Percentiles rank a stretch among this genome's conserved stretches.
phyloP scores from a whole-genome alignment of 371 early-diverging fungal species.

The Mucor circinelloides region DNA sequence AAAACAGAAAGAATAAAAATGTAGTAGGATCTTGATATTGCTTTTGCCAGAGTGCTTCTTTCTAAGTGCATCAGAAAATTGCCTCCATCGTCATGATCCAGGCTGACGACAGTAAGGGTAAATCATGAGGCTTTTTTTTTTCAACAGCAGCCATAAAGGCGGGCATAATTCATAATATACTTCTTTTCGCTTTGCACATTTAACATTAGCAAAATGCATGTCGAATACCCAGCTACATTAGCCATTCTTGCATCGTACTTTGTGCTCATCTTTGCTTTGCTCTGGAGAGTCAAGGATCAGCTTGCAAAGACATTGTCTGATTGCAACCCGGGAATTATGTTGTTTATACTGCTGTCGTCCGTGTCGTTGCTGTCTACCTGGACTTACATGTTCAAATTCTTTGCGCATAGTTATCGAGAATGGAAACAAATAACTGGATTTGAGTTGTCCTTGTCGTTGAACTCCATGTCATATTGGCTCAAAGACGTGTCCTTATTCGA shows the following conservation, averaged over 20 bases:
- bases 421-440: conserved; percentile 10
- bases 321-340: background rate
- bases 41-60: no score
- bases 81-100: no score
- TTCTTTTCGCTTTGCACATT: background rate
- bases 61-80: no score
- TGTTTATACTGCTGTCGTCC: conserved; percentile 21
- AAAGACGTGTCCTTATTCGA: conserved; percentile 41
- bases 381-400: conserved; percentile 46
- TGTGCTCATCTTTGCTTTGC: conserved; percentile 27
- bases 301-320: conserved; percentile 1
- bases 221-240: conserved; percentile 40
- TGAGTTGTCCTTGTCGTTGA: conserved; percentile 5
- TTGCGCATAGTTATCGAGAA: conserved; percentile 31
- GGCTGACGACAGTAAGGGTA: no score
- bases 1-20: background rate
- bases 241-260: conserved; percentile 42
- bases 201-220: conserved; percentile 7
- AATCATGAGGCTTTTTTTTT: no score
- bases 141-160: no score
- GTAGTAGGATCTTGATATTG: no score
- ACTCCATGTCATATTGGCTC: conserved; percentile 45
- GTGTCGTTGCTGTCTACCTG: conserved; percentile 35
- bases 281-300: conserved; percentile 26
- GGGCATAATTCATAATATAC: background rate